Evolutionary conservation across 225 moss, liverwort and hornwort genomes (phyloP).

Genomic region (Polytrichum commune): DNA sequence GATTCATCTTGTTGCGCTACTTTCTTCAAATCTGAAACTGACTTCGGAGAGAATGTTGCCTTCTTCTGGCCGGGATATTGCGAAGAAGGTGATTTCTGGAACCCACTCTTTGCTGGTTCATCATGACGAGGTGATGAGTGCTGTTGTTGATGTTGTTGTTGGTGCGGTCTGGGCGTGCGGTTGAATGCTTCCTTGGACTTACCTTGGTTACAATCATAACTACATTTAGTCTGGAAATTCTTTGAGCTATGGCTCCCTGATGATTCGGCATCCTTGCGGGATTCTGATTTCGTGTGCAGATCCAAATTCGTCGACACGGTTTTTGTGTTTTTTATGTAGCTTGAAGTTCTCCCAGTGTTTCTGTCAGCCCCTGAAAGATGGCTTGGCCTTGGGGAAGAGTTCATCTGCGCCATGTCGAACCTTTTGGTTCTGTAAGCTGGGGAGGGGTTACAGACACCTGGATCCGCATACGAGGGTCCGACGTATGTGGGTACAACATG

Average conservation of each 20-base stretch:
- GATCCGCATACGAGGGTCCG: background rate
- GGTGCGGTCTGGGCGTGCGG: too few species aligned
- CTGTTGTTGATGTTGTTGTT: too few species aligned
- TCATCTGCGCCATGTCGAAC: background rate
- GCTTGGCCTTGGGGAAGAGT: background rate
- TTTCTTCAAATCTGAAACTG: background rate
- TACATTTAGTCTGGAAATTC: too few species aligned
- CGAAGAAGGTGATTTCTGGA: background rate
- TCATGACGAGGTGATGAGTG: conserved; percentile 11
- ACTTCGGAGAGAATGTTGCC: too few species aligned
- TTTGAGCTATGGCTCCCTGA: too few species aligned
- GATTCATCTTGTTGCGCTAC: conserved; percentile 7
- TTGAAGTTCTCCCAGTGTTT: background rate
- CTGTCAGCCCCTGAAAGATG: conserved; percentile 3
- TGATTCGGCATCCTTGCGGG: too few species aligned
- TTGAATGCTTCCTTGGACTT: too few species aligned
- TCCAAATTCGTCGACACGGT: background rate
- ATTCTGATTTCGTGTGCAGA: too few species aligned
- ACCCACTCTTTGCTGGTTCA: conserved; percentile 12
- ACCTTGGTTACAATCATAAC: too few species aligned
- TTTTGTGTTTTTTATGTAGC: conserved; percentile 1
- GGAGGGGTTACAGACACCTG: background rate
- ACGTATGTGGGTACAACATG: conserved; percentile 5
- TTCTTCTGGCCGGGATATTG: too few species aligned
- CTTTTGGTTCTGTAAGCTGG: conserved; percentile 1